Conservation (phyloP, 441 rosid species). For the Mallotus repandus region DNA sequence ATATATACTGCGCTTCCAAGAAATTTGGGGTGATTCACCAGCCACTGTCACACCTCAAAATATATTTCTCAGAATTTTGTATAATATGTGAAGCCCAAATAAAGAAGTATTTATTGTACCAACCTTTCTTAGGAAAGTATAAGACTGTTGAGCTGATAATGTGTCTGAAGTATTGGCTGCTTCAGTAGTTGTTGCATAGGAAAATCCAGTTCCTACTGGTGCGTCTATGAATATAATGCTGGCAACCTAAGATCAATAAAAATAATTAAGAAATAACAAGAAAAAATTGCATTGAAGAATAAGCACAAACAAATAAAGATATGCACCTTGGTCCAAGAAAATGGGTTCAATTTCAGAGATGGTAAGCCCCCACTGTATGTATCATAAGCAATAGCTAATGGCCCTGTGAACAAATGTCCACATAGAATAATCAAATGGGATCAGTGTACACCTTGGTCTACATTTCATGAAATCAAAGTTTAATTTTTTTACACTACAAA, state of each 20-base stretch:
- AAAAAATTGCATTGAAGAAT: not conserved
- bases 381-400: conserved; percentile 24
- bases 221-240: conserved; percentile 38
- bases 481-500: no score
- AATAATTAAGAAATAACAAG: not conserved
- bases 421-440: no score
- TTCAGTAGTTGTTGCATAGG: conserved; percentile 30
- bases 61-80: no score
- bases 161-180: conserved; percentile 29
- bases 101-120: not conserved
- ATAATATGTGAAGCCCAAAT: no score
- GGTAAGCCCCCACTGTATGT: conserved; percentile 25
- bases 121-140: conserved; percentile 36
- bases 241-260: conserved; percentile 9
- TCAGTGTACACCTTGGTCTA: no score
- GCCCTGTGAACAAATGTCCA: conserved; percentile 22
- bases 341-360: conserved; percentile 23
- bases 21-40: conserved; percentile 32
- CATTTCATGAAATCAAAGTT: no score
- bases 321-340: conserved; percentile 32
- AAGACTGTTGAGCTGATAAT: conserved; percentile 17
- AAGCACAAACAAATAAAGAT: no score
- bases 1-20: conserved; percentile 26
- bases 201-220: conserved; percentile 38
- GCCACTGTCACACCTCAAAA: conserved; percentile 28